Evolutionary conservation across 306 rosid species (phyloP).

Genomic region (Chamaecrista fasciculata): DNA sequence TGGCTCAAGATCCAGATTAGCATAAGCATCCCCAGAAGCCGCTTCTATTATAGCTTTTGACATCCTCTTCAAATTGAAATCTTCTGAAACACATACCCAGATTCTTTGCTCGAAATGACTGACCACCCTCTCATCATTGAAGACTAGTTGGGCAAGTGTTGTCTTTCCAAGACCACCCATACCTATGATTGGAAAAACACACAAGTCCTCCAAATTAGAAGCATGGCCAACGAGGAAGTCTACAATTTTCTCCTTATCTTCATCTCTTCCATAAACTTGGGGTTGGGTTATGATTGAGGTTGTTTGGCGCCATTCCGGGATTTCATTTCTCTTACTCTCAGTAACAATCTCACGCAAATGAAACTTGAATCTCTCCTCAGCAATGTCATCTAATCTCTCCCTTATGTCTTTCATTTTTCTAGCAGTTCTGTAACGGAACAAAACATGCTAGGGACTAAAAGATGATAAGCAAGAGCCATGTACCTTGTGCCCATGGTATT

Average conservation of each 20-base stretch:
- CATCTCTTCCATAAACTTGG: slow-evolving; percentile 31
- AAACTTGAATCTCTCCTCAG: neutral
- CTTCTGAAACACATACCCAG: slow-evolving; percentile 33
- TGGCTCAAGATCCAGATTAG: neutral
- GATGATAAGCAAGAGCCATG: slow-evolving; percentile 1
- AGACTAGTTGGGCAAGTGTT: slow-evolving; percentile 28
- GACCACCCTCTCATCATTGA: slow-evolving; percentile 16
- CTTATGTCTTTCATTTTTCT: slow-evolving; percentile 13
- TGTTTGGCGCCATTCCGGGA: slow-evolving; percentile 14
- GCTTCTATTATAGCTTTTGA: slow-evolving; percentile 13
- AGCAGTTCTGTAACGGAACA: neutral
- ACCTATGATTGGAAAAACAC: slow-evolving; percentile 8
- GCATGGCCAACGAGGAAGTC: slow-evolving; percentile 17
- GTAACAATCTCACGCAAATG: neutral
- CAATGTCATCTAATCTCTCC: slow-evolving; percentile 14
- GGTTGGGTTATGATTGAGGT: slow-evolving; percentile 7
- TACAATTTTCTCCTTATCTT: neutral
- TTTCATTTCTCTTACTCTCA: neutral
- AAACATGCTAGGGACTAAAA: slow-evolving; percentile 9
- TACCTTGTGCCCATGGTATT: neutral
- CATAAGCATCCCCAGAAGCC: neutral
- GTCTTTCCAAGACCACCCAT: slow-evolving; percentile 36
- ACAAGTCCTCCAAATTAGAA: neutral
- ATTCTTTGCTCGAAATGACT: slow-evolving; percentile 20
- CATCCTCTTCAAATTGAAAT: slow-evolving; percentile 22